A percentile compares a stretch with the other conserved stretches of the same genome.
These are phyloP conservation scores for Comarum palustre DNA, from an alignment of 306 rosid genomes.

Conservation along the genomic window DNA sequence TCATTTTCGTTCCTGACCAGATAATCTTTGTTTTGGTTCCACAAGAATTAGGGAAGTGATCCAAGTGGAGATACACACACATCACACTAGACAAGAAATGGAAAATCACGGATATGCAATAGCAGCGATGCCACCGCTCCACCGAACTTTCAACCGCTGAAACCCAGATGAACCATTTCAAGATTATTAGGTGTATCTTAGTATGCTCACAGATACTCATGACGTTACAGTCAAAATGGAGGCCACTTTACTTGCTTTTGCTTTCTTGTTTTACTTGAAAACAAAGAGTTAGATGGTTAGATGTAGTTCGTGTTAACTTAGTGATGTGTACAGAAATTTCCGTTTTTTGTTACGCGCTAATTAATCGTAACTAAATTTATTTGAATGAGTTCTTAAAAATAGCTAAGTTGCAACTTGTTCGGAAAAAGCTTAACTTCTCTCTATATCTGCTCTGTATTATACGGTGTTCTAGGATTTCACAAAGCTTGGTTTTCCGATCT, in stretches of 20 bases:
- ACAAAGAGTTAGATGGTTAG: too few relatives aligned
- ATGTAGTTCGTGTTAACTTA: too few relatives aligned
- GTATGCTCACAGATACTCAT: neutral
- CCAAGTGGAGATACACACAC: slow-evolving; percentile 3
- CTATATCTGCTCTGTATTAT: too few relatives aligned
- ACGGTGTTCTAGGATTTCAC: too few relatives aligned
- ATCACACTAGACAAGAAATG: neutral
- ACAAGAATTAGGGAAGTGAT: neutral
- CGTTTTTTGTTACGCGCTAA: too few relatives aligned
- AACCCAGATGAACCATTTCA: neutral
- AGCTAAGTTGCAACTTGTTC: too few relatives aligned
- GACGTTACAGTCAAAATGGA: neutral
- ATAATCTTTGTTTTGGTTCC: neutral
- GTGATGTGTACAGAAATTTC: too few relatives aligned
- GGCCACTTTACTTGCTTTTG: neutral
- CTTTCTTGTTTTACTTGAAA: too few relatives aligned
- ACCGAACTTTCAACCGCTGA: neutral
- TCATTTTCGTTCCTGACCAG: neutral
- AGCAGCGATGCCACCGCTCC: neutral
- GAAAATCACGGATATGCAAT: neutral
- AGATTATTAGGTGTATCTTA: neutral
- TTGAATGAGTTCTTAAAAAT: too few relatives aligned
- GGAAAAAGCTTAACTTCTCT: too few relatives aligned
- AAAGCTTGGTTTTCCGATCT: too few relatives aligned
- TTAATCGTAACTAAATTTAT: too few relatives aligned